Conservation (phyloP, 257 asterid genomes). For the Anisodus tanguticus region DNA sequence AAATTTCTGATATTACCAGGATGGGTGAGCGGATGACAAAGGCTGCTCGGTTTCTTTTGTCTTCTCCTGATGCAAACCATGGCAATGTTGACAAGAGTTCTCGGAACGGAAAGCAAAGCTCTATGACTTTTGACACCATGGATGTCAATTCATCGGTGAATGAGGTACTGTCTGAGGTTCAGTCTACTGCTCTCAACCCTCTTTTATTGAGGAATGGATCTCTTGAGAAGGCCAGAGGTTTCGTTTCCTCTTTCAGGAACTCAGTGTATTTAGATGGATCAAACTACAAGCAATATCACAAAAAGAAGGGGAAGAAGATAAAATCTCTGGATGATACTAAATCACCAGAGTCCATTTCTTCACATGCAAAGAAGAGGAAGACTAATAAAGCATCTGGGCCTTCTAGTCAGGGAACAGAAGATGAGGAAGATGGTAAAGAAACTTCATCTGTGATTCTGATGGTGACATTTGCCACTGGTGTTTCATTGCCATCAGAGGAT, state of each 20-base stretch:
- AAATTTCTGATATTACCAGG: constrained; percentile 38
- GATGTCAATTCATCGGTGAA: constrained; percentile 43
- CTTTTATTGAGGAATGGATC: constrained; percentile 44
- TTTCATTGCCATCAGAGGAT: constrained; percentile 63
- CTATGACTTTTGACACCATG: constrained; percentile 28
- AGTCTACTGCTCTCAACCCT: constrained; percentile 52
- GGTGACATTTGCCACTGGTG: constrained; percentile 52
- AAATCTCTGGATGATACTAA: constrained; percentile 35
- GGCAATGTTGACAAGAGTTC: constrained; percentile 21
- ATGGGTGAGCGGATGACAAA: constrained; percentile 37
- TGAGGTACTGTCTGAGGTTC: constrained; percentile 51
- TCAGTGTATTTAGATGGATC: constrained; percentile 45
- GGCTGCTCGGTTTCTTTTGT: constrained; percentile 44
- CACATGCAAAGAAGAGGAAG: constrained; percentile 1
- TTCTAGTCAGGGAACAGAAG: constrained; percentile 34
- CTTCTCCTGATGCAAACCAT: constrained; percentile 32
- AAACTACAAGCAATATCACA: constrained; percentile 38
- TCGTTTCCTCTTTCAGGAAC: constrained; percentile 60
- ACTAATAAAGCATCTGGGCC: constrained; percentile 34
- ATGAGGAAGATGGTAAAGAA: constrained; percentile 31
- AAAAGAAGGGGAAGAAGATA: constrained; percentile 41
- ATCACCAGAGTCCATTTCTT: constrained; percentile 29
- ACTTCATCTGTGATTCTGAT: constrained; percentile 41
- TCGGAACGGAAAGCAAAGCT: background rate
- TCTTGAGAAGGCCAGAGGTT: constrained; percentile 47